A percentile compares a stretch with the other conserved stretches of the same genome.
Evolutionary conservation across 371 early-diverging fungal genomes (phyloP).

Genomic region (Nematocida sp.): DNA sequence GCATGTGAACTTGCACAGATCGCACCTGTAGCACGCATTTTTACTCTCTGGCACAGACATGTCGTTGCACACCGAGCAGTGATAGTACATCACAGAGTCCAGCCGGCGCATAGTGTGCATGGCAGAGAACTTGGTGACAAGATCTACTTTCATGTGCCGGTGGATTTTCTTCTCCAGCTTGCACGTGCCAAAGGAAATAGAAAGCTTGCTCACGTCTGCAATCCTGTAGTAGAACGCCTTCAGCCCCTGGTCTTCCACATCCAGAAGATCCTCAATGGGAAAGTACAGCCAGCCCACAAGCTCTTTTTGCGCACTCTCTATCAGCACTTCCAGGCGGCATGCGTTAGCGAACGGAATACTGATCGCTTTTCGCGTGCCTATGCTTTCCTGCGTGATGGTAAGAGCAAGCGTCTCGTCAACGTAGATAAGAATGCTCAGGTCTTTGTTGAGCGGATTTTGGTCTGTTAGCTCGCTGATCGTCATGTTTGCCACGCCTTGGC

Average conservation of each 20-base stretch:
- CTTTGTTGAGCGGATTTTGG: conserved; percentile 39
- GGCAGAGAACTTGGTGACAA: conserved; percentile 35
- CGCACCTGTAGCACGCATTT: conserved; percentile 42
- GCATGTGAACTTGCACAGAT: conserved; percentile 74
- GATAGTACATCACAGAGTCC: conserved; percentile 3
- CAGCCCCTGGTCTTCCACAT: conserved; percentile 23
- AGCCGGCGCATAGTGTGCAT: conserved; percentile 52
- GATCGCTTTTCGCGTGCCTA: background rate
- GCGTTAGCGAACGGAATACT: conserved; percentile 9
- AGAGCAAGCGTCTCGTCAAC: conserved; percentile 2
- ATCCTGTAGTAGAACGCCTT: conserved; percentile 42
- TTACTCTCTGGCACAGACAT: background rate
- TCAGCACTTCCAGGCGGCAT: conserved; percentile 3
- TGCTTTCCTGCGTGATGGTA: background rate
- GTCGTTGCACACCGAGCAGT: conserved; percentile 58
- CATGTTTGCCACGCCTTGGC: background rate
- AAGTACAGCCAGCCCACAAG: conserved; percentile 53
- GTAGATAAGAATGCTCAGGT: conserved; percentile 9
- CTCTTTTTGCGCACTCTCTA: background rate
- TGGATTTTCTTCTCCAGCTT: conserved; percentile 33
- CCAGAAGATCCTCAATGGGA: conserved; percentile 57
- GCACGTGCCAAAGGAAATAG: conserved; percentile 28
- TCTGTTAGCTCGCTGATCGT: background rate
- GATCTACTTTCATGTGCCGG: conserved; percentile 22
- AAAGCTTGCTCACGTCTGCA: conserved; percentile 33